These are phyloP conservation scores for Xylaria sp. DNA, from an alignment of 495 filamentous ascomycete genomes.

Conservation along the genomic window DNA sequence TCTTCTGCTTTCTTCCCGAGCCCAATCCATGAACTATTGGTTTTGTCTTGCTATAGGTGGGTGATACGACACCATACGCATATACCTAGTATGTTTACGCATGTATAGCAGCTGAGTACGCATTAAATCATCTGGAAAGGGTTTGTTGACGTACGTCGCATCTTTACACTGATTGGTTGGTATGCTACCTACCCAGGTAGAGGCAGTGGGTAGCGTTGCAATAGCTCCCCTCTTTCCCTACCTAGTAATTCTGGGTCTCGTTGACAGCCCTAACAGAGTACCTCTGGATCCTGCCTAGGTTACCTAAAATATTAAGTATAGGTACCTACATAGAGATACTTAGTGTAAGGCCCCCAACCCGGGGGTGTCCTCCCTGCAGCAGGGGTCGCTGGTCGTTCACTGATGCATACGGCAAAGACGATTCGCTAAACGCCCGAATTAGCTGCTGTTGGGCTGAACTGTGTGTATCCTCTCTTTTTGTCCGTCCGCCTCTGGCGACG, in stretches of 20 bases:
- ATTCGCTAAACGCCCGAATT: conserved; percentile 39
- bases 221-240: background rate
- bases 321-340: too few relatives aligned
- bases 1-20: background rate
- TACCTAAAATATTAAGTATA: too few relatives aligned
- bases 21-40: background rate
- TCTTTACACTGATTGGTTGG: too few relatives aligned
- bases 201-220: conserved; percentile 18
- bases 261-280: conserved; percentile 7
- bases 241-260: background rate
- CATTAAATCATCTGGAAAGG: too few relatives aligned
- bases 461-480: conserved; percentile 9
- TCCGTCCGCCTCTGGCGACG: background rate
- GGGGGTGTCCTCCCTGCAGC: conserved; percentile 30
- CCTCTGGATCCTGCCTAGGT: too few relatives aligned
- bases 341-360: conserved; percentile 7
- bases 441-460: conserved; percentile 41
- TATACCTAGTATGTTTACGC: too few relatives aligned
- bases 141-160: too few relatives aligned
- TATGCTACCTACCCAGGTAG: conserved; percentile 8
- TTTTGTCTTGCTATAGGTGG: too few relatives aligned
- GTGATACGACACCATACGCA: too few relatives aligned
- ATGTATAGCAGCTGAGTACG: too few relatives aligned
- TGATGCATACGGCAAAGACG: conserved; percentile 24
- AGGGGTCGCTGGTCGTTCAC: conserved; percentile 36